phyloP scores from a whole-genome alignment of 192 early-diverging fungal species.

The Rhizophagus clarus region DNA sequence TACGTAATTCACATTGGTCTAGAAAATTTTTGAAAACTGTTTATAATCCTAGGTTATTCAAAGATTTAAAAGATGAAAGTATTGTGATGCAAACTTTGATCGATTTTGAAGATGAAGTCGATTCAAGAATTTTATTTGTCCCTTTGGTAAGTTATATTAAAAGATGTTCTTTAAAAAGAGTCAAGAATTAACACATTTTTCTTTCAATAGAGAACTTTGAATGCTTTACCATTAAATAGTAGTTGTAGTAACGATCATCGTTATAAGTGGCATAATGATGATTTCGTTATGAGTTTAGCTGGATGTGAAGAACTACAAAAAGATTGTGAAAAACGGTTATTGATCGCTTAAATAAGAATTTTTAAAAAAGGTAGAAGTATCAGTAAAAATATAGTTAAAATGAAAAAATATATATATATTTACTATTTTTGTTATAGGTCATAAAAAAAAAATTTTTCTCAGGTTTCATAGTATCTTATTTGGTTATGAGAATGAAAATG shows the following conservation, averaged over 20 bases:
- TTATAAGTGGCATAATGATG: conserved; percentile 10
- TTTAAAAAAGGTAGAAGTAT: neutral
- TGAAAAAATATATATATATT: no score
- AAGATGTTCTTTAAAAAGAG: neutral
- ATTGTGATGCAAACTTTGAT: neutral
- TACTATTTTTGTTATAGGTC: no score
- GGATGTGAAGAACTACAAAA: neutral
- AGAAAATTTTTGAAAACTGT: conserved; percentile 1
- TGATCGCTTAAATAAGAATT: neutral
- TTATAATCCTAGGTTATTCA: neutral
- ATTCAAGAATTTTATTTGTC: neutral
- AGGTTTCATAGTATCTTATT: no score
- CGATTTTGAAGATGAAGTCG: neutral
- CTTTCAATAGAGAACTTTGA: conserved; percentile 1
- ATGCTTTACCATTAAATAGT: neutral
- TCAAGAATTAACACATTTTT: neutral
- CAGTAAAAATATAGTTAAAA: no score
- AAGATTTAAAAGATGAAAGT: neutral
- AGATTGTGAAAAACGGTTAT: neutral
- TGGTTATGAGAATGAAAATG: no score
- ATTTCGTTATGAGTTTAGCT: conserved; percentile 16
- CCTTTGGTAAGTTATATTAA: neutral
- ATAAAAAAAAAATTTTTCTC: no score
- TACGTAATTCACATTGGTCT: conserved; percentile 9
- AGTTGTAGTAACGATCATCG: neutral